Percentiles rank a stretch among this genome's conserved stretches.
phyloP scores from a whole-genome alignment of 1,139 yeast genomes.

The Candida freyschussii region DNA sequence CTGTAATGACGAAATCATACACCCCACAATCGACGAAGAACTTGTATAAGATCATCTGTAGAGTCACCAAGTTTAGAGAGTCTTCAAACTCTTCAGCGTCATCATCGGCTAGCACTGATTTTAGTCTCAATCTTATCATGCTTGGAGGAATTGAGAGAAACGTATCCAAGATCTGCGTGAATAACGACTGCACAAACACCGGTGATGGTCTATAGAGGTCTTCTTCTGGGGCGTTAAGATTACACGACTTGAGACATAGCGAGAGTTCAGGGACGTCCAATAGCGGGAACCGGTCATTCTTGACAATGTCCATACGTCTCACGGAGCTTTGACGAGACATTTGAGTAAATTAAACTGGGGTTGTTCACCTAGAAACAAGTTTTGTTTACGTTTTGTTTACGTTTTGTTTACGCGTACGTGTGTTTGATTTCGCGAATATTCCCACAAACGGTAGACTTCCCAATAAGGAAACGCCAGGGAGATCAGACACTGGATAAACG shows the following conservation, averaged over 20 bases:
- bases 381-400: conserved; percentile 1
- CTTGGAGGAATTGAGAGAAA: conserved; percentile 60
- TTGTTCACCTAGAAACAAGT: background rate
- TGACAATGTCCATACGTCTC: conserved; percentile 9
- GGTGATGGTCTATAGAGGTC: conserved; percentile 61
- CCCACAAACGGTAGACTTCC: conserved; percentile 1
- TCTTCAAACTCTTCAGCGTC: conserved; percentile 33
- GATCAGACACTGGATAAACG: background rate
- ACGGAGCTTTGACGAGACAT: conserved; percentile 17
- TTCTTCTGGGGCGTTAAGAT: conserved; percentile 59
- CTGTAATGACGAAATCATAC: conserved; percentile 69
- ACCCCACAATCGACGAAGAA: conserved; percentile 74
- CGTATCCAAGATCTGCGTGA: conserved; percentile 67
- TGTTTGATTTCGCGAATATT: conserved; percentile 5
- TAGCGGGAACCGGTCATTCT: conserved; percentile 51
- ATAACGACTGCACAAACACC: conserved; percentile 53
- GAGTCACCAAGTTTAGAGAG: conserved; percentile 44
- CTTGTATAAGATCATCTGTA: conserved; percentile 55
- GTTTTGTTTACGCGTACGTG: conserved; percentile 3
- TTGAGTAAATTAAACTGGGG: background rate
- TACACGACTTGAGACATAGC: conserved; percentile 58
- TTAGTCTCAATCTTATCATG: conserved; percentile 30
- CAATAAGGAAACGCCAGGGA: background rate
- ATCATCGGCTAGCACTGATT: conserved; percentile 17
- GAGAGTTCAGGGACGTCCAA: conserved; percentile 62